A percentile compares a stretch with the other conserved stretches of the same genome.
These are phyloP conservation scores for Umbelopsis vinacea DNA, from an alignment of 192 early-diverging fungal species.

Conservation along the genomic window DNA sequence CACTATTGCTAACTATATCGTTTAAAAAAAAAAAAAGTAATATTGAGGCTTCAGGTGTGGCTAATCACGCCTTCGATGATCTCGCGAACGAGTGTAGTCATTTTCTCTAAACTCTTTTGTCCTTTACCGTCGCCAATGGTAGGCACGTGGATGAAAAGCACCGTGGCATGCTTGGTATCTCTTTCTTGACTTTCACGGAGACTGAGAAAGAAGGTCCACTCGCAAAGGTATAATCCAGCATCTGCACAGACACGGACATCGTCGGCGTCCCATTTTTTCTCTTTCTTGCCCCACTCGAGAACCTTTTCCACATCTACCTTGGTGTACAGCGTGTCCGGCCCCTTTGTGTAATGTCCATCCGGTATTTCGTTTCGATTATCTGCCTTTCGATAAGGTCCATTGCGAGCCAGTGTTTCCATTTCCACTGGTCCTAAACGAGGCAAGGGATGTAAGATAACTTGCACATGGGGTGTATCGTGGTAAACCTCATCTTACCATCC, in stretches of 20 bases:
- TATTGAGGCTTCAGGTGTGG: neutral
- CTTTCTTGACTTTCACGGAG: neutral
- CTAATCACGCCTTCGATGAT: slow-evolving; percentile 24
- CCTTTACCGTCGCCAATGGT: slow-evolving; percentile 3
- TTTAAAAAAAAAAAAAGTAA: neutral
- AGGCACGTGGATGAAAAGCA: slow-evolving; percentile 23
- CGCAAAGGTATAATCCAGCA: slow-evolving; percentile 24
- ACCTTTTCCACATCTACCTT: slow-evolving; percentile 8
- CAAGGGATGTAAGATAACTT: too few relatives aligned
- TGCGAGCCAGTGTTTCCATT: neutral
- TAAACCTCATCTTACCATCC: neutral
- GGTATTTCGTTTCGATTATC: slow-evolving; percentile 18
- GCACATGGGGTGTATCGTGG: too few relatives aligned
- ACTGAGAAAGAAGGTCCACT: slow-evolving; percentile 16
- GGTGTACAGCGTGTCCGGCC: neutral
- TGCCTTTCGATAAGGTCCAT: neutral
- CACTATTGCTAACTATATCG: neutral
- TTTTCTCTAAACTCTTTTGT: neutral
- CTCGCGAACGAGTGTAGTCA: neutral
- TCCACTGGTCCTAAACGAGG: neutral
- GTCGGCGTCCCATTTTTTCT: neutral
- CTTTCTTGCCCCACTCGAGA: neutral
- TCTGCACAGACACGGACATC: neutral
- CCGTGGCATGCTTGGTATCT: neutral
- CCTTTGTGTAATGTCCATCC: neutral